A percentile compares a stretch with the other conserved stretches of the same genome.
Evolutionary conservation across 2,329 filamentous ascomycete species (phyloP).

Genomic region (Lizonia empirigonia): DNA sequence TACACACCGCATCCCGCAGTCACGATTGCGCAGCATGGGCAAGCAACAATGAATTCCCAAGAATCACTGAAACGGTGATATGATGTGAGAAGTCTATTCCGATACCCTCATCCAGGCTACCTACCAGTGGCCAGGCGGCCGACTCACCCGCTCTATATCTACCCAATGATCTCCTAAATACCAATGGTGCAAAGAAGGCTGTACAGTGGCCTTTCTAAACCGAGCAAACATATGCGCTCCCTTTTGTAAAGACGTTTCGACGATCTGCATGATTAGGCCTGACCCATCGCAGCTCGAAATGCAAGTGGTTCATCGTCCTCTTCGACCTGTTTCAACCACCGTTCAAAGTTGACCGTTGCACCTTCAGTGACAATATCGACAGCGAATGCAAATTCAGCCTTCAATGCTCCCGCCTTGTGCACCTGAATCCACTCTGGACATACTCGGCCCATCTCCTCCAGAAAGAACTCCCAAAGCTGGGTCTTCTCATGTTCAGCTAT

Average conservation of each 20-base stretch:
- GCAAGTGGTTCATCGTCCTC: too few species aligned
- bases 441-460: slow-evolving; percentile 21
- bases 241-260: too few species aligned
- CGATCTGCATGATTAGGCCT: too few species aligned
- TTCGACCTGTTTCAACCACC: too few species aligned
- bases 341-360: too few species aligned
- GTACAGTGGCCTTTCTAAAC: background rate
- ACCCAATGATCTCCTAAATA: too few species aligned
- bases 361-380: too few species aligned
- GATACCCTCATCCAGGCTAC: background rate
- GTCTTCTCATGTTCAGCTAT: slow-evolving; percentile 17
- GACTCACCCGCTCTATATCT: too few species aligned
- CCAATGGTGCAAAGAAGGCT: background rate
- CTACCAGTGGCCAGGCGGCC: slow-evolving; percentile 4
- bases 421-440: slow-evolving; percentile 16
- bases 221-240: too few species aligned
- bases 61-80: background rate
- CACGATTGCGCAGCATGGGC: background rate
- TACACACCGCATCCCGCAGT: slow-evolving; percentile 14
- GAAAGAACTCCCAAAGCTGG: slow-evolving; percentile 8
- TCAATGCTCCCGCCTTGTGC: too few species aligned
- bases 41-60: slow-evolving; percentile 6
- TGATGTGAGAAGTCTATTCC: slow-evolving; percentile 2
- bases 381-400: too few species aligned
- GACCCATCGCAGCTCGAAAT: too few species aligned